Conservation (phyloP, 768 basidiomycete species). For the Auriscalpium orientale region DNA sequence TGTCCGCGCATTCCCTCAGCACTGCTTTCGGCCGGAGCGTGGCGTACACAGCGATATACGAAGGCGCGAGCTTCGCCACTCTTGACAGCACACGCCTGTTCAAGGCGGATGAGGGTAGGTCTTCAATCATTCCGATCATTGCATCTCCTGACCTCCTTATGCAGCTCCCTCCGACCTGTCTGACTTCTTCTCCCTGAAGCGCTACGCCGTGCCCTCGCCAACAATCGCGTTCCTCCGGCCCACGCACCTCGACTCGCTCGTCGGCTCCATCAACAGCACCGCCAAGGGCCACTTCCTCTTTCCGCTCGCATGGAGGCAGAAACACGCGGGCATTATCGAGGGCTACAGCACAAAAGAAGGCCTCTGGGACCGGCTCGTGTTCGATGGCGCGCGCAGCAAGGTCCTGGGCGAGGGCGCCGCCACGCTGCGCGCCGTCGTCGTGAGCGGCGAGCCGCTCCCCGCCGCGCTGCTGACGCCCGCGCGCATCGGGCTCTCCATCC, state of each 20-base stretch:
- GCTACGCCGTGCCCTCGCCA: slow-evolving; percentile 60
- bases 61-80: slow-evolving; percentile 68
- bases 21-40: slow-evolving; percentile 75
- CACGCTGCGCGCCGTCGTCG: slow-evolving; percentile 58
- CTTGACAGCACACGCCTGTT: slow-evolving; percentile 49
- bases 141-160: neutral
- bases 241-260: slow-evolving; percentile 49
- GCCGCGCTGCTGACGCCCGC: slow-evolving; percentile 49
- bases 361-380: slow-evolving; percentile 78
- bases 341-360: slow-evolving; percentile 75
- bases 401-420: slow-evolving; percentile 54
- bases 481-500: slow-evolving; percentile 70
- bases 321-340: slow-evolving; percentile 55
- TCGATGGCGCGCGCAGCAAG: slow-evolving; percentile 55
- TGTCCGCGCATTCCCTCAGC: slow-evolving; percentile 66
- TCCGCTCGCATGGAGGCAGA: slow-evolving; percentile 71
- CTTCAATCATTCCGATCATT: neutral
- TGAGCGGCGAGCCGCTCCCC: slow-evolving; percentile 57
- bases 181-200: slow-evolving; percentile 41
- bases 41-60: slow-evolving; percentile 70
- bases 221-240: slow-evolving; percentile 74
- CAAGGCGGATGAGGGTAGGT: slow-evolving; percentile 36
- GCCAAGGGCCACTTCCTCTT: slow-evolving; percentile 52
- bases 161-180: neutral
- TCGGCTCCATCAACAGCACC: slow-evolving; percentile 42